Base-by-base conservation (phyloP, 495 filamentous ascomycete genomes). In the Penicilliopsis zonata region DNA sequence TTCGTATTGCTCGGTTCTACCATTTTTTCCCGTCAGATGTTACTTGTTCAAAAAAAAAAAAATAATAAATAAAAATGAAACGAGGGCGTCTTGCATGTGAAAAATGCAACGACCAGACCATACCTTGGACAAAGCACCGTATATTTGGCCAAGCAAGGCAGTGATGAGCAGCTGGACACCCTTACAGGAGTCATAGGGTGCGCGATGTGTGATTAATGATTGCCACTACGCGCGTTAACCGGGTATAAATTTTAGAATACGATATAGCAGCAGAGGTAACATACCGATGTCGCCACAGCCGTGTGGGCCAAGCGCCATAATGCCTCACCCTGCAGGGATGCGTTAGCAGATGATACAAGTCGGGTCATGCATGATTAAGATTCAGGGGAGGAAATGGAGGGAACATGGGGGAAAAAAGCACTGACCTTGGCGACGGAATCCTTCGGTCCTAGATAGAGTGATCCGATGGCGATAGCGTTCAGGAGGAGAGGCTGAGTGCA, bases 381-480 rank as follows among this genome's bases (percentile, higher is more conserved):
- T n/a, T n/a, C n/a, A n/a, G n/a, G n/a, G n/a, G n/a, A n/a, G n/a
- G n/a, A n/a, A n/a, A n/a, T n/a, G n/a, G n/a, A n/a, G n/a, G n/a
- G n/a, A n/a, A n/a, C n/a, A n/a, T n/a, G n/a, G n/a, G n/a, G n/a
- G n/a, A n/a, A n/a, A n/a, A n/a, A 2, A 5, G 5, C 4, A 27
- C 33, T 27, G 37, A 55, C 46, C 35, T 62, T 66, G 8, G 55
- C 46, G 10, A 69, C 49, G 0, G 64, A 61, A 27, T 58, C 55
- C 23, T 58, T 63, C 5, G 61, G 61, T 0, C 62, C 62, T 6
- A 69, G 43, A 35, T 65, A 69, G 14, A 69, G 37, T 20, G 64
- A 69, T 1, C 64, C 64, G 17, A 69, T 57, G 4, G 64, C 64
- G 34, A 69, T 69, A 5, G 62, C 59, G 42, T 66, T 67, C 0